Base-by-base conservation (phyloP, 805 yeast genomes). In the Metschnikowia colocasiae region DNA sequence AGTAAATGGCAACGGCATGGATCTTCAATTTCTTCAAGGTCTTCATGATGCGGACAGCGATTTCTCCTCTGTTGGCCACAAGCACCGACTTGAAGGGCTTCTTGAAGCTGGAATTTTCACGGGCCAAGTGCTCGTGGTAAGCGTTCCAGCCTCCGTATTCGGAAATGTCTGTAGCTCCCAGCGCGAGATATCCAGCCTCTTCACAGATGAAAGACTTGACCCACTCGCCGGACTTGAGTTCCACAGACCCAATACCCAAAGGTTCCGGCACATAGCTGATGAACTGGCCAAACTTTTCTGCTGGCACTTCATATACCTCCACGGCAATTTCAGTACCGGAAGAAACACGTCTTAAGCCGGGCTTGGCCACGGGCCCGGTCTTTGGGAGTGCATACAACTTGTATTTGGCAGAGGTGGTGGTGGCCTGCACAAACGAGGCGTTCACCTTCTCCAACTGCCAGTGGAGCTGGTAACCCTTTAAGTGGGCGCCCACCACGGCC, bases 401-500 rank as follows among this genome's bases (percentile, higher is more conserved):
- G 67, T 92, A 92, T 51, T 81, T 73, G 9, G 76, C 62, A 1
- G 96, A 74, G 3, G 98, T 89, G 33, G 74, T 78, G 6, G 95
- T 83, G 23, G 80, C 73, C 54, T 77, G 73, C 3, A 85, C 60
- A 46, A 87, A 80, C 2, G 80, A 67, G 26, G 98, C 98, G 58
- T 83, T 80, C 38, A 85, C 94, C 63, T 85, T 80, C 58, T 86
- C 85, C 51, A 92, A 75, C 71, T 92, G 99, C 97, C 97, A 91
- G 67, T 92, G 90, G 57, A 92, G 75, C 40, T 90, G 90, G 74
- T 89, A 79, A 1, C 96, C 97, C 47, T 81, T 74, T 55, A 94
- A 75, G 63, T 92, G 99, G 40, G 97, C 97, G 47, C 99, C 99
- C 40, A 92, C 98, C 31, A 94, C 99, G 1, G 97, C 97, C 48